A percentile compares a stretch with the other conserved stretches of the same genome.
Conservation (phyloP, 257 asterid species). For the Lycium barbarum region DNA sequence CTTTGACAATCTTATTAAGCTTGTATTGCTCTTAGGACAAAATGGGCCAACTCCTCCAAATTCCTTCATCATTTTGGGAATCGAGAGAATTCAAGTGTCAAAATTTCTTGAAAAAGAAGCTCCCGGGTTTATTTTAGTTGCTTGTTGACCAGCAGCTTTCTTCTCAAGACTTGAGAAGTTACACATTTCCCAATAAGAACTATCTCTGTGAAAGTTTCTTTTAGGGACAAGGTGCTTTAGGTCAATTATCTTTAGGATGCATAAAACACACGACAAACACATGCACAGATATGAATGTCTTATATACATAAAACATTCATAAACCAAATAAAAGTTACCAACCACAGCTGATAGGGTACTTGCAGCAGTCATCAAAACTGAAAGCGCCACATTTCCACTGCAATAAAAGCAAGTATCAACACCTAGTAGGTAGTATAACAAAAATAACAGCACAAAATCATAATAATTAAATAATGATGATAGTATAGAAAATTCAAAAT, state of each 20-base stretch:
- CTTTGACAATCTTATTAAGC: neutral
- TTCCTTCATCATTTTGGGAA: neutral
- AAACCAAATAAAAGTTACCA: constrained; percentile 44
- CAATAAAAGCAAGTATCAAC: constrained; percentile 26
- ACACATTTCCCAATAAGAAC: neutral
- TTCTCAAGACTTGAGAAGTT: neutral
- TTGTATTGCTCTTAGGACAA: neutral
- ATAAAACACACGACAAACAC: neutral
- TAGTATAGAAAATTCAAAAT: neutral
- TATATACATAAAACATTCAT: neutral
- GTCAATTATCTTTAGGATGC: neutral
- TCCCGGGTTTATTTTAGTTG: neutral
- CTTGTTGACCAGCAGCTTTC: neutral
- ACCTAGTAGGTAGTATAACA: constrained; percentile 42
- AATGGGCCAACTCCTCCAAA: constrained; percentile 5
- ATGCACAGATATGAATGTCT: neutral
- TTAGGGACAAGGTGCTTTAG: neutral
- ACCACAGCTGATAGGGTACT: constrained; percentile 94
- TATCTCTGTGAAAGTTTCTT: neutral
- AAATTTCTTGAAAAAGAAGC: constrained; percentile 14
- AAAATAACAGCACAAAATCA: constrained; percentile 15
- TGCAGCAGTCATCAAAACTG: constrained; percentile 95
- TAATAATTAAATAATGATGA: neutral
- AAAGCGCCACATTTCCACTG: constrained; percentile 97
- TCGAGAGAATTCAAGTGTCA: neutral